Conservation (phyloP, 2,329 filamentous ascomycete species). For the Paraphaeosphaeria sporulosa region DNA sequence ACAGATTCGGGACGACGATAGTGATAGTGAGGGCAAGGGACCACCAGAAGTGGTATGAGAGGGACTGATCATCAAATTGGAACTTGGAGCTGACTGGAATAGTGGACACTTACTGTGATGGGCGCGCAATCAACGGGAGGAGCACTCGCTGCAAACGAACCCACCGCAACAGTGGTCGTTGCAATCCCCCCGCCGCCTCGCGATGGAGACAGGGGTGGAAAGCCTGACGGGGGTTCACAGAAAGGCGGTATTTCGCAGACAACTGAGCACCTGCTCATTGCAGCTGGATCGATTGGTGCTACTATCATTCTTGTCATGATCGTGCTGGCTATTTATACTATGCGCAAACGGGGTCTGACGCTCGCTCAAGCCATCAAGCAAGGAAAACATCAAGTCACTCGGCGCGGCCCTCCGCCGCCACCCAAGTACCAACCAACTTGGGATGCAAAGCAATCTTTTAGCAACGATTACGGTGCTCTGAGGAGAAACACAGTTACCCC, state of each 20-base stretch:
- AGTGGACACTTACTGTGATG: constrained; percentile 37
- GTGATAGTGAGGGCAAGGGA: constrained; percentile 24
- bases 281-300: constrained; percentile 51
- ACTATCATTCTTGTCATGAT: constrained; percentile 50
- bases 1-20: constrained; percentile 19
- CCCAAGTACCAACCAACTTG: constrained; percentile 27
- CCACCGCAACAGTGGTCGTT: constrained; percentile 37
- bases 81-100: constrained; percentile 21
- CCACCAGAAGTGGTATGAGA: constrained; percentile 31
- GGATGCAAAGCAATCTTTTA: constrained; percentile 36
- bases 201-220: background rate
- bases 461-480: constrained; percentile 33
- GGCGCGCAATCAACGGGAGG: constrained; percentile 24
- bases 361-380: constrained; percentile 37
- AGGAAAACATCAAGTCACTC: constrained; percentile 31
- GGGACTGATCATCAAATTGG: background rate
- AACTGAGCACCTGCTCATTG: constrained; percentile 51
- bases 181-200: constrained; percentile 29
- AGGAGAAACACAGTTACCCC: constrained; percentile 34
- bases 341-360: constrained; percentile 49
- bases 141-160: constrained; percentile 32
- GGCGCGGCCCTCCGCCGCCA: constrained; percentile 32
- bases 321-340: constrained; percentile 45
- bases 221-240: constrained; percentile 4
- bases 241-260: constrained; percentile 43